These are phyloP conservation scores for Eutrema salsugineum DNA, from an alignment of 441 rosid genomes.

Conservation along the genomic window DNA sequence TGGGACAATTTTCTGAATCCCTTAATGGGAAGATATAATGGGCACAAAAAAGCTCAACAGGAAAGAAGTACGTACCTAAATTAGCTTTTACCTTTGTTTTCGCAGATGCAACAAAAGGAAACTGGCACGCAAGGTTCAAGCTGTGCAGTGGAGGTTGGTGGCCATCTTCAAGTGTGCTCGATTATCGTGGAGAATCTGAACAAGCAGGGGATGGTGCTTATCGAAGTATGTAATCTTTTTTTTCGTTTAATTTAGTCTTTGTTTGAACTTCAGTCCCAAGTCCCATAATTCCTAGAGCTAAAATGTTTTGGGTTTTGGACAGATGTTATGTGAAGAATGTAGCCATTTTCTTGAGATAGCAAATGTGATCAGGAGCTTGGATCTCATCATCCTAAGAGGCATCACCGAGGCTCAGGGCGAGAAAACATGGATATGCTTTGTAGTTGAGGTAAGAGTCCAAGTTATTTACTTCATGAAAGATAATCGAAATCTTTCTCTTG, in stretches of 20 bases:
- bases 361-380: slow-evolving; percentile 83
- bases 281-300: neutral
- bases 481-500: neutral
- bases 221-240: slow-evolving; percentile 55
- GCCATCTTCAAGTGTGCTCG: slow-evolving; percentile 86
- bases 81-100: slow-evolving; percentile 23
- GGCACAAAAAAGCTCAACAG: neutral
- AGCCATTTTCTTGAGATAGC: slow-evolving; percentile 95
- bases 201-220: slow-evolving; percentile 84
- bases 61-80: neutral
- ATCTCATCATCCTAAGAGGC: slow-evolving; percentile 85
- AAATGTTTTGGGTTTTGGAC: slow-evolving; percentile 31
- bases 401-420: slow-evolving; percentile 74
- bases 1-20: neutral
- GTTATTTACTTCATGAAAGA: neutral
- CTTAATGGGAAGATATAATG: neutral
- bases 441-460: slow-evolving; percentile 71
- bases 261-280: slow-evolving; percentile 2
- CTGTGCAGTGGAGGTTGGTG: slow-evolving; percentile 93
- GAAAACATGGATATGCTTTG: slow-evolving; percentile 83
- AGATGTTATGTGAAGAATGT: slow-evolving; percentile 96
- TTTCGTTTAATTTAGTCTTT: neutral
- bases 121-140: slow-evolving; percentile 69
- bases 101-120: slow-evolving; percentile 69
- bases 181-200: slow-evolving; percentile 83